Base-by-base conservation (phyloP, 257 asterid species). In the Solanum lignicaule region DNA sequence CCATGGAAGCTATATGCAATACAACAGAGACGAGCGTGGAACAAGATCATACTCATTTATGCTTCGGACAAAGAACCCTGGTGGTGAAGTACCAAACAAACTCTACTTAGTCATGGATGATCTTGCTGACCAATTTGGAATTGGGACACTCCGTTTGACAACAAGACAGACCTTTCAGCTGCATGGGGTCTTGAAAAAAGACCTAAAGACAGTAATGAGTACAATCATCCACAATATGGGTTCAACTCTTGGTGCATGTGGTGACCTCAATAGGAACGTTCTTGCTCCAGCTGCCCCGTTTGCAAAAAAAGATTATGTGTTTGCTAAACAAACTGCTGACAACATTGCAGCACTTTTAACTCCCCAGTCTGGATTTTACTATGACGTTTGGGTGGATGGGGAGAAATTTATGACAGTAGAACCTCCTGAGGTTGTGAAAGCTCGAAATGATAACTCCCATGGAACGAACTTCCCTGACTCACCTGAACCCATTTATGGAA, bases 351-450 rank as follows among this genome's bases (percentile, higher is more conserved):
- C 99, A 58, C 95, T 97, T 69, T 93, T 97, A 78, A 95, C 99
- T 86, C 99, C 99, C 48, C 99, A 95, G 89, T 97, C 98, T 14
- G 99, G 99, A 18, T 97, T 97, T 92, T 97, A 97, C 94, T 97
- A 97, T 89, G 99, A 97, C 84, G 94, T 94, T 93, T 97, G 99
- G 99, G 98, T 97, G 87, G 98, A 97, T 90, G 99, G 99, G 83
- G 99, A 97, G 90, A 93, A 91, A 87, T 8, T 95, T 83, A 88
- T 97, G 96, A 72, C 99, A n/a, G 98, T 96, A 38, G 99, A 97
- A 86, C 95, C 98, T 88, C 94, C 95, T 86, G 98, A 95, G 86
- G 98, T 97, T 41, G 96, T 91, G 90, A 92, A 91, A 88, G 99
- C 98, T 82, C 94, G 98, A 9, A 95, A 95, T 89, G 99, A 97